Conservation (phyloP, 805 yeast genomes). For the Pichia ethanolica region DNA sequence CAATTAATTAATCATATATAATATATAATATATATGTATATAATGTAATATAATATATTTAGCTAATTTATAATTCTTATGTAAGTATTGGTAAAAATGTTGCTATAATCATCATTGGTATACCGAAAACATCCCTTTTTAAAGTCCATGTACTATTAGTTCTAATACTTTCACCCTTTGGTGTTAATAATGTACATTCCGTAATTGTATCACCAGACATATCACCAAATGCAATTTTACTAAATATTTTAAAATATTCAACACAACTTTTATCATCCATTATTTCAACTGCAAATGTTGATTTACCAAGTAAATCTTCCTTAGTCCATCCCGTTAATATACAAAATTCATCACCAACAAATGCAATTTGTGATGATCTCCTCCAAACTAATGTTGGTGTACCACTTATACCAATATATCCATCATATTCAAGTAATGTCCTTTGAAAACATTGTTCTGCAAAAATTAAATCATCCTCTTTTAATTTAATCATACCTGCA, state of each 20-base stretch:
- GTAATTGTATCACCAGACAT: conserved; percentile 85
- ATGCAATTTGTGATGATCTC: conserved; percentile 90
- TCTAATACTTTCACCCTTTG: conserved; percentile 45
- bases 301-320: conserved; percentile 56
- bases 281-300: conserved; percentile 71
- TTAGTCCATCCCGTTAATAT: conserved; percentile 85
- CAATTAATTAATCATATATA: no score
- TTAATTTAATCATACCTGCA: conserved; percentile 81
- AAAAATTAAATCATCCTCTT: conserved; percentile 86
- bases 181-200: conserved; percentile 69
- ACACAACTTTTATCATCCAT: conserved; percentile 83
- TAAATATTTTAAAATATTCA: conserved; percentile 80
- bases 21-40: no score
- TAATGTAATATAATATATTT: no score
- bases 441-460: conserved; percentile 96
- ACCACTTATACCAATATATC: conserved; percentile 75
- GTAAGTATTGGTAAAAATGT: conserved; percentile 76
- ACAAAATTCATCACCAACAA: conserved; percentile 91
- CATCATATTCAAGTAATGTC: conserved; percentile 81
- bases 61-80: conserved; percentile 4
- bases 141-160: conserved; percentile 90
- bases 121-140: conserved; percentile 90
- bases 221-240: conserved; percentile 84
- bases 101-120: conserved; percentile 95
- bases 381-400: conserved; percentile 96